phyloP scores from a whole-genome alignment of 2,329 filamentous ascomycete species.

The Cyanodermella asteris region DNA sequence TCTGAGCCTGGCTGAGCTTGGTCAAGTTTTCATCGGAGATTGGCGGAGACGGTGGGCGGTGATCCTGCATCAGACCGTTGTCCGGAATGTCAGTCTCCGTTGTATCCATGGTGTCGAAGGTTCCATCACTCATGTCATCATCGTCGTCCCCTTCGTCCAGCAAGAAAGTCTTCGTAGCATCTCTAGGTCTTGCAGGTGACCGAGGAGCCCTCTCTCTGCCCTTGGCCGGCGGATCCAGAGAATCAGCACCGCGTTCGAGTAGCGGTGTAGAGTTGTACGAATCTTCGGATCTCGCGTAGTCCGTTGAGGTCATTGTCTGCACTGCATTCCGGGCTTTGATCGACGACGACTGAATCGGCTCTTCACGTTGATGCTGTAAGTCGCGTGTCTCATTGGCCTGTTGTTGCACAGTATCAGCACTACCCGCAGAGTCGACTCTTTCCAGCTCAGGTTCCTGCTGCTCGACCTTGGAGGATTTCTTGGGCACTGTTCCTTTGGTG shows the following conservation, averaged over 20 bases:
- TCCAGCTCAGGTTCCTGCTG: too few species aligned
- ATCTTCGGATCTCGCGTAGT: constrained; percentile 37
- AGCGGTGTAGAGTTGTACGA: constrained; percentile 61
- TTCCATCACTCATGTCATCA: constrained; percentile 31
- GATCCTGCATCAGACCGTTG: constrained; percentile 7
- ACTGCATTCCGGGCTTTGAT: too few species aligned
- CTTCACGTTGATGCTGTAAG: too few species aligned
- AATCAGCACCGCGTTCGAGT: constrained; percentile 52
- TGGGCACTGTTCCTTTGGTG: constrained; percentile 19
- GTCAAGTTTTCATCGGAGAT: constrained; percentile 20
- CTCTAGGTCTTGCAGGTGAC: constrained; percentile 7
- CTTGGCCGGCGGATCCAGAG: too few species aligned
- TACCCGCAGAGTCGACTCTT: too few species aligned
- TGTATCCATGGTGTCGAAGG: constrained; percentile 29
- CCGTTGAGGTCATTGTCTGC: constrained; percentile 5
- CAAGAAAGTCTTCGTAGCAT: constrained; percentile 23
- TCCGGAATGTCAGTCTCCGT: too few species aligned
- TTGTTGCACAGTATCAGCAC: too few species aligned
- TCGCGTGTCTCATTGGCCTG: too few species aligned
- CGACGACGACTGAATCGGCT: too few species aligned
- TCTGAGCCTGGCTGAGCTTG: constrained; percentile 14
- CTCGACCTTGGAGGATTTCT: too few species aligned
- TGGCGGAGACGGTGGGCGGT: constrained; percentile 24
- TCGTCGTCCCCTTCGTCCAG: constrained; percentile 32
- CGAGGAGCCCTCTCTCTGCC: too few species aligned